Evolutionary conservation across 2,329 filamentous ascomycete species (phyloP).

Genomic region (Hymenoscyphus linearis): DNA sequence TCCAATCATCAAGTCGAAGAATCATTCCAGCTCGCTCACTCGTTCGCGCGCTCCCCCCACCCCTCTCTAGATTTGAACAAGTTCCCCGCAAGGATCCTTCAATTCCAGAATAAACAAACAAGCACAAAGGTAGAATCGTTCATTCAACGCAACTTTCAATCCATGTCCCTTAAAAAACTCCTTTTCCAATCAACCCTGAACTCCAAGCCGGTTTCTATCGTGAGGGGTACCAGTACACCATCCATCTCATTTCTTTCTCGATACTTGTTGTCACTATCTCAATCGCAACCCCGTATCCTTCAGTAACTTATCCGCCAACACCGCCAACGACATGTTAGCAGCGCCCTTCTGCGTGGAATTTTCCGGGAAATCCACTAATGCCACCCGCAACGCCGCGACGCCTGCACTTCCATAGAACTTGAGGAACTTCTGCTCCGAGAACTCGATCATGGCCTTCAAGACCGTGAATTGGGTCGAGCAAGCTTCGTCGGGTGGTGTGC

Average conservation of each 20-base stretch:
- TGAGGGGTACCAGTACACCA: background rate
- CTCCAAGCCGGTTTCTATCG: background rate
- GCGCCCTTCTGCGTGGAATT: constrained; percentile 38
- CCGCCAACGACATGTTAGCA: constrained; percentile 47
- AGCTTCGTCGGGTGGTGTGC: constrained; percentile 61
- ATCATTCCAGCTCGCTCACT: no score
- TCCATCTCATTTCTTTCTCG: background rate
- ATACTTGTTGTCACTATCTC: background rate
- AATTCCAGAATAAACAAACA: no score
- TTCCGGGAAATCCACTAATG: constrained; percentile 68
- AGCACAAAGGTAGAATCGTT: no score
- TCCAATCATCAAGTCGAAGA: no score
- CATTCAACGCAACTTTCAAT: no score
- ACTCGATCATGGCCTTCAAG: constrained; percentile 65
- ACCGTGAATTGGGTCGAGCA: constrained; percentile 71
- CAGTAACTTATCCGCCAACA: constrained; percentile 49
- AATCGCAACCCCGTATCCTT: constrained; percentile 9
- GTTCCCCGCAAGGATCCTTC: no score
- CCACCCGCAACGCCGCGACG: constrained; percentile 62
- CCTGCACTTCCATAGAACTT: constrained; percentile 75
- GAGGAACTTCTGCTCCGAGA: constrained; percentile 70
- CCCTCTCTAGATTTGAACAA: no score
- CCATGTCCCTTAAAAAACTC: background rate
- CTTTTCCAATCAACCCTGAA: background rate
- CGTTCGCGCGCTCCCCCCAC: no score